Evolutionary conservation across 352 stramenopile species (phyloP).

Genomic region (Lagenidium sp.): DNA sequence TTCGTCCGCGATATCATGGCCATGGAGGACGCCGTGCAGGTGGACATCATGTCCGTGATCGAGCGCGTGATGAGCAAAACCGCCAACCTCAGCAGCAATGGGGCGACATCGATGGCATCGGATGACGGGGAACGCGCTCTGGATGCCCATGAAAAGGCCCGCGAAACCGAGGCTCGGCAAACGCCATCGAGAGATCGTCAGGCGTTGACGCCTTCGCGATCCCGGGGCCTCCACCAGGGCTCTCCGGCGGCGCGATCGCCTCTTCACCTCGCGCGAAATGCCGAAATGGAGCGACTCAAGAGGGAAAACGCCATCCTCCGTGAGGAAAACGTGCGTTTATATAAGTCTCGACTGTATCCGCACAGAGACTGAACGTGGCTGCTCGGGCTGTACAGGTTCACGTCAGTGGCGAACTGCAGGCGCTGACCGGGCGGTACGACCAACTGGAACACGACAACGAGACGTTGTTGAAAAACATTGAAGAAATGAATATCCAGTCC

Average conservation of each 20-base stretch:
- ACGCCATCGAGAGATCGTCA: no score
- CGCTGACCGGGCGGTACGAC: conserved; percentile 13
- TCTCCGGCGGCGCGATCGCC: conserved; percentile 12
- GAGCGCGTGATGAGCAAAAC: conserved; percentile 31
- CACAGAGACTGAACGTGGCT: no score
- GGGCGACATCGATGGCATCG: no score
- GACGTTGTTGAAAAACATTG: conserved; percentile 19
- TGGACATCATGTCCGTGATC: conserved; percentile 57
- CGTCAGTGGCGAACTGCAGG: conserved; percentile 20
- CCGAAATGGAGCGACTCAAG: conserved; percentile 29
- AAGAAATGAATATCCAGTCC: conserved; percentile 26
- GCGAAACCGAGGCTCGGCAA: no score
- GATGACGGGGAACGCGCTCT: no score
- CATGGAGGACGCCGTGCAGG: conserved; percentile 49
- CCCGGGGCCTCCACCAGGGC: no score
- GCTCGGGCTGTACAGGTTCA: conserved; percentile 19
- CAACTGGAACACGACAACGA: conserved; percentile 18
- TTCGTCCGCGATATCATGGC: conserved; percentile 63
- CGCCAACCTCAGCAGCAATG: no score
- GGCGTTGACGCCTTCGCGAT: no score
- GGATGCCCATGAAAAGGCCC: no score
- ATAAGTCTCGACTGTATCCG: no score
- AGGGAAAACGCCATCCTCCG: conserved; percentile 52
- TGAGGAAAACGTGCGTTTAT: conserved; percentile 39
- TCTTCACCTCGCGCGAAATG: conserved; percentile 36